Evolutionary conservation across 2,329 filamentous ascomycete species (phyloP), one percentile per base, ranked within the genome.

Genomic region (Fusarium tricinctum): DNA sequence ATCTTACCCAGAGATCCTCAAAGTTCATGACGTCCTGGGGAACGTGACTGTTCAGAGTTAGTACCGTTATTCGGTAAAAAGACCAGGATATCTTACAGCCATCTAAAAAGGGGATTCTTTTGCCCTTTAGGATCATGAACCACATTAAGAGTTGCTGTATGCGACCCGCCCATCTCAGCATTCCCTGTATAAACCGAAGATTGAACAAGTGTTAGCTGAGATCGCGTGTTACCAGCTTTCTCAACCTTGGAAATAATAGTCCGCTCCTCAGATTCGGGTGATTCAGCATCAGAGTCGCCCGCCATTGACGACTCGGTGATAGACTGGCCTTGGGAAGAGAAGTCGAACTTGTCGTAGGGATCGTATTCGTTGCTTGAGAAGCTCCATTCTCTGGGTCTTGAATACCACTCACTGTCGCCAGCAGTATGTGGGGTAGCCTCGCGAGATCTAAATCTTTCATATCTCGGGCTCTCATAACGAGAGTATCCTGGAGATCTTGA

Each of bases 21-120:
- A 83, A 79, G 55, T 78, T 81, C 78, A 83, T 79, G 6, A 78
- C 73, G 4, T 77, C 70, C 58, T 83, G 81, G 2, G 75, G 75
- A 20, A 82, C 60, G 61, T 83, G 79, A 3, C 79, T 80, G 14
- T 5, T 12, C 6, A 26, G 14, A 5, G 13, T 76, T 33, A 78
- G 69, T n/a, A n/a, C 15, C 26, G n/a, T 19, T 20, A 22, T 9
- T 17, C 19, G 2, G 0, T 5, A 9, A 9, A 3, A 30, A 5
- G 5, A 14, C 5, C 3, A 12, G 14, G 20, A 8, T 20, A 30
- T 74, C 74, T 58, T 50, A 80, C 77, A 83, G 76, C 81, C 81
- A 84, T 66, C 77, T 77, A 45, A 82, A 83, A 1, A 83, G 63
- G 10, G 80, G 74, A 14, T 78, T 74, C 5, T 71, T 73, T 30